Conservation (phyloP, 2,329 filamentous ascomycete species). For the Hypomyces perniciosus region DNA sequence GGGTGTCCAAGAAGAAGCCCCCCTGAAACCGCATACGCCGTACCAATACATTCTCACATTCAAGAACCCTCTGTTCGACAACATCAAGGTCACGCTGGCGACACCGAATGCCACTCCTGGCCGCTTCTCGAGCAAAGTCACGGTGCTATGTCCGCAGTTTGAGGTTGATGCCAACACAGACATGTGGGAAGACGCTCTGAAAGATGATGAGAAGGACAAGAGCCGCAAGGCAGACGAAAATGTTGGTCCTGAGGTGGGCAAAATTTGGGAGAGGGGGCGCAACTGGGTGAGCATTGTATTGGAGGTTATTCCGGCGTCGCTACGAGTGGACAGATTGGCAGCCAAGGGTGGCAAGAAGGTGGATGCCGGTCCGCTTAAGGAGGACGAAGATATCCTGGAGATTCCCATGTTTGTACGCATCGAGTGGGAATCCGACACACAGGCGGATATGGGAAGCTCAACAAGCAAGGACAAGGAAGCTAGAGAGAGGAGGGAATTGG, state of each 20-base stretch:
- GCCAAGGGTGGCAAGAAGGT: constrained; percentile 29
- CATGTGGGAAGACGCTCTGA: constrained; percentile 80
- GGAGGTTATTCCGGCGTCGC: constrained; percentile 69
- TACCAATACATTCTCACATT: constrained; percentile 84
- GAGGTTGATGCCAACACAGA: constrained; percentile 89
- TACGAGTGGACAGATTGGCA: constrained; percentile 35
- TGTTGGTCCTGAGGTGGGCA: constrained; percentile 71
- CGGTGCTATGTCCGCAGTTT: constrained; percentile 89
- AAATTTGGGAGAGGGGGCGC: constrained; percentile 89
- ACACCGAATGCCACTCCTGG: constrained; percentile 76
- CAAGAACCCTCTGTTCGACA: constrained; percentile 90
- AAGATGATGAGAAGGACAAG: constrained; percentile 40
- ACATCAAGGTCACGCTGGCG: constrained; percentile 78
- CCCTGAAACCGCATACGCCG: constrained; percentile 51
- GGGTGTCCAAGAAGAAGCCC: constrained; percentile 24
- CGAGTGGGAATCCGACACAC: constrained; percentile 75
- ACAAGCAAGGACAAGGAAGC: constrained; percentile 51
- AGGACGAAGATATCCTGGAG: constrained; percentile 66
- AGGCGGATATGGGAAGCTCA: constrained; percentile 56
- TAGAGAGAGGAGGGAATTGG: constrained; percentile 78
- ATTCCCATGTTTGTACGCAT: constrained; percentile 90
- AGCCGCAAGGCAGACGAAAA: constrained; percentile 35
- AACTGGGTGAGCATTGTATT: constrained; percentile 95
- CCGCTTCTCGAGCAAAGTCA: constrained; percentile 71
- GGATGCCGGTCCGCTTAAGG: constrained; percentile 43